phyloP scores from a whole-genome alignment of 1,139 yeast genomes.

The Barnettozyma hawaiiensis region DNA sequence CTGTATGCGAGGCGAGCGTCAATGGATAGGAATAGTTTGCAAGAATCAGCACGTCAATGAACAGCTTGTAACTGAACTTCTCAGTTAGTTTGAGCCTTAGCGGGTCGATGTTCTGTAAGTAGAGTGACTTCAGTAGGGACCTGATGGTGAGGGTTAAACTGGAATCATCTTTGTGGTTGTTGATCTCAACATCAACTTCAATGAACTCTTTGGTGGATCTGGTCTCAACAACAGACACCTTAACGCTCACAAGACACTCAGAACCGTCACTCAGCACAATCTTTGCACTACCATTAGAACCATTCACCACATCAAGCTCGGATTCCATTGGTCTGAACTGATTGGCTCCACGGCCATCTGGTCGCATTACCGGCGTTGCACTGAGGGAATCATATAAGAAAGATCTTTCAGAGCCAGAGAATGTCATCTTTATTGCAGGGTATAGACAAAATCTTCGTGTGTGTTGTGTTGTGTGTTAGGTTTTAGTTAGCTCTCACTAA shows the following conservation, averaged over 20 bases:
- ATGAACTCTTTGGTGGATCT: slow-evolving; percentile 42
- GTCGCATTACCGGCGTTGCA: slow-evolving; percentile 60
- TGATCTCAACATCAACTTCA: slow-evolving; percentile 72
- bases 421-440: slow-evolving; percentile 44
- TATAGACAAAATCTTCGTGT: no score
- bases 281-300: slow-evolving; percentile 89
- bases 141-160: slow-evolving; percentile 53
- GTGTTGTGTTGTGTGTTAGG: no score
- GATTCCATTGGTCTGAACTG: slow-evolving; percentile 88
- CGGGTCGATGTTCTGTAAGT: slow-evolving; percentile 25
- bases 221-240: slow-evolving; percentile 71
- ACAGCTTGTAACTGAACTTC: slow-evolving; percentile 69
- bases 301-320: slow-evolving; percentile 71
- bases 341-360: slow-evolving; percentile 68
- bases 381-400: slow-evolving; percentile 70
- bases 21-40: slow-evolving; percentile 69
- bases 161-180: slow-evolving; percentile 68
- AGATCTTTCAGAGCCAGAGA: slow-evolving; percentile 84
- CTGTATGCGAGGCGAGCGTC: slow-evolving; percentile 69
- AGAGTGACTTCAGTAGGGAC: slow-evolving; percentile 33
- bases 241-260: slow-evolving; percentile 87
- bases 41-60: slow-evolving; percentile 71
- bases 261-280: slow-evolving; percentile 82
- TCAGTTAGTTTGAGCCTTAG: slow-evolving; percentile 55
- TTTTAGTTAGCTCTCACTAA: no score